Evolutionary conservation across 2,329 filamentous ascomycete genomes (phyloP), one percentile per base, ranked within the genome.

Genomic region (Sporothrix curviconia): DNA sequence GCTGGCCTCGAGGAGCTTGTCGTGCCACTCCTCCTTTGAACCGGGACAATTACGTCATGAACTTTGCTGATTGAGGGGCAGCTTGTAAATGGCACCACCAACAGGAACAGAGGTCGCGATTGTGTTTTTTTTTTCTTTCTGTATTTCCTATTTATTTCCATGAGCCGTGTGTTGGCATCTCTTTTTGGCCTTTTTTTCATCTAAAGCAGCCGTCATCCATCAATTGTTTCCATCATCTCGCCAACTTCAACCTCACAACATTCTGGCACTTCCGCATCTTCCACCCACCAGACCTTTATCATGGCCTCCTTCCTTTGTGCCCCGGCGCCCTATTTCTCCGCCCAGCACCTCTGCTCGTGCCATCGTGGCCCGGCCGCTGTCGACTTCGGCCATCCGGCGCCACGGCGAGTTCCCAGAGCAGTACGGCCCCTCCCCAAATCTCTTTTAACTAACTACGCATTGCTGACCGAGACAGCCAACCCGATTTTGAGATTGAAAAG

Each of bases 401-500:
- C 60, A 62, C 55, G 60, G 59, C 37, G 60, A 62, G 43, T 58
- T n/a, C 59, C 2, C 30, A 55, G 17, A 44, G 44, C 15, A 24
- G 60, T 62, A 8, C 37, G 60, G 43, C 11, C 15, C 15, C 7
- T n/a, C n/a, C 6, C 39, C 28, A 11, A 7, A 11, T 32, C 5
- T 15, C 25, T 17, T 8, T 11, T 25, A 14, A 9, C 11, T 11
- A 7, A 17, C 9, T 5, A 14, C 17, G 14, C 19, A 12, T 15
- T 9, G 19, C 51, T 46, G 14, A 47, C 51, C 19, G 19, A 2
- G 15, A 3, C 7, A 60, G 68, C 61, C 19, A 65, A 70, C 59
- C 65, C 55, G 60, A 65, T 43, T 63, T 71, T 14, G 72, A 78
- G 62, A 71, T 74, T 65, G 79, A 85, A 60, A 79, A 74, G 67